These are phyloP conservation scores for Talaromyces piceae DNA, from an alignment of 2,329 filamentous ascomycete genomes.

Conservation along the genomic window DNA sequence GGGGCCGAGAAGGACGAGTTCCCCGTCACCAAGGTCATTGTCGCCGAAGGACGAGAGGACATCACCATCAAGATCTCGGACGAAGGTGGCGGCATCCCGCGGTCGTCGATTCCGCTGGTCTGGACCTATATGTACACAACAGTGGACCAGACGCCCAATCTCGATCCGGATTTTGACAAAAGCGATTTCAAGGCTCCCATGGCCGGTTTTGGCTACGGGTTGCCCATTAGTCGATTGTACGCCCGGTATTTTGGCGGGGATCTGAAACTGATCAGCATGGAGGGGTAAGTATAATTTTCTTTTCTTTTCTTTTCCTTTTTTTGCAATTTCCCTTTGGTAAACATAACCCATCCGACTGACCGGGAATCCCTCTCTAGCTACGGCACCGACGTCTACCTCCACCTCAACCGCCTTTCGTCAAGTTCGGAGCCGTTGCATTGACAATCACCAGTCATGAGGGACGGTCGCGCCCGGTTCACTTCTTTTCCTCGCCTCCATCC, in stretches of 20 bases:
- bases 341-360: no score
- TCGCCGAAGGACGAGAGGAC: slow-evolving; percentile 95
- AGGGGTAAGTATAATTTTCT: slow-evolving; percentile 58
- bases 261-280: slow-evolving; percentile 97
- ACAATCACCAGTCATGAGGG: slow-evolving; percentile 80
- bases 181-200: slow-evolving; percentile 99
- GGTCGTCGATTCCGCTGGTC: slow-evolving; percentile 89
- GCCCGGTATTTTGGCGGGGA: slow-evolving; percentile 97
- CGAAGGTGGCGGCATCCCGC: slow-evolving; percentile 90
- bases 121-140: slow-evolving; percentile 99
- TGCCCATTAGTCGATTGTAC: slow-evolving; percentile 90
- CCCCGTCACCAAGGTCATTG: slow-evolving; percentile 92
- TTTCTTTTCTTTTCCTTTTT: no score
- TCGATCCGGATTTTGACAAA: slow-evolving; percentile 97
- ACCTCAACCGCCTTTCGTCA: slow-evolving; percentile 89
- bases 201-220: slow-evolving; percentile 96
- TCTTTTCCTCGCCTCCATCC: slow-evolving; percentile 35
- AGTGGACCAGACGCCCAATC: slow-evolving; percentile 85
- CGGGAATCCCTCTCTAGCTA: no score
- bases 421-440: slow-evolving; percentile 97
- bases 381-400: slow-evolving; percentile 96
- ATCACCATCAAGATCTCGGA: slow-evolving; percentile 96
- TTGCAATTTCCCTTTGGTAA: no score
- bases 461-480: slow-evolving; percentile 46
- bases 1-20: slow-evolving; percentile 94